Percentiles rank a stretch among this genome's conserved stretches.
These are phyloP conservation scores for Spergularia azorica DNA, from an alignment of 179 eudicot genomes.

Conservation along the genomic window DNA sequence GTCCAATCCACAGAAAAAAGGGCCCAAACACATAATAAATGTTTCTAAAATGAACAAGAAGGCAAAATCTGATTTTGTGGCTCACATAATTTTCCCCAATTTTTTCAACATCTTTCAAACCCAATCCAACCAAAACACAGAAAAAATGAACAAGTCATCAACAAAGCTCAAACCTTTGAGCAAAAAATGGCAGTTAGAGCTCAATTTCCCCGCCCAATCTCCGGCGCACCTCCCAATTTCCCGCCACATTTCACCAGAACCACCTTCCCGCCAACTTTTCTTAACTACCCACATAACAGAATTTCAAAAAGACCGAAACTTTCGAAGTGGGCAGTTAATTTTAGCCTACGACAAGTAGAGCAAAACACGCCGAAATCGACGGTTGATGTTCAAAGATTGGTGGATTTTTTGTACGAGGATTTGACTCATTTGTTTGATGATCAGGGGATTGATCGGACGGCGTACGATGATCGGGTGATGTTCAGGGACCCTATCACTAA, in stretches of 20 bases:
- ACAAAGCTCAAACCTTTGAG: neutral
- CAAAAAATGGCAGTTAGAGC: constrained; percentile 34
- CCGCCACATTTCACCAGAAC: constrained; percentile 27
- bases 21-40: no score
- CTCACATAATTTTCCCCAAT: neutral
- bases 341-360: constrained; percentile 54
- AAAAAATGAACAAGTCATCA: neutral
- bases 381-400: constrained; percentile 46
- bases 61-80: neutral
- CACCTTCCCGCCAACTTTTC: constrained; percentile 16
- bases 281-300: constrained; percentile 25
- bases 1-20: neutral
- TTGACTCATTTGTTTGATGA: constrained; percentile 91
- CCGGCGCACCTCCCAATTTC: constrained; percentile 24
- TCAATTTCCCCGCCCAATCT: constrained; percentile 39
- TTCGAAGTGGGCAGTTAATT: constrained; percentile 41
- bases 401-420: constrained; percentile 82
- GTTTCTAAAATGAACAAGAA: neutral
- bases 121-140: neutral
- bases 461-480: constrained; percentile 80
- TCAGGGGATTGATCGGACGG: constrained; percentile 82
- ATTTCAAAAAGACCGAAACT: neutral
- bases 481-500: constrained; percentile 92
- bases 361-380: constrained; percentile 49
- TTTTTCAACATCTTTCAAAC: no score